phyloP scores from a whole-genome alignment of 331 rosid genomes.

The Cydonia oblonga region DNA sequence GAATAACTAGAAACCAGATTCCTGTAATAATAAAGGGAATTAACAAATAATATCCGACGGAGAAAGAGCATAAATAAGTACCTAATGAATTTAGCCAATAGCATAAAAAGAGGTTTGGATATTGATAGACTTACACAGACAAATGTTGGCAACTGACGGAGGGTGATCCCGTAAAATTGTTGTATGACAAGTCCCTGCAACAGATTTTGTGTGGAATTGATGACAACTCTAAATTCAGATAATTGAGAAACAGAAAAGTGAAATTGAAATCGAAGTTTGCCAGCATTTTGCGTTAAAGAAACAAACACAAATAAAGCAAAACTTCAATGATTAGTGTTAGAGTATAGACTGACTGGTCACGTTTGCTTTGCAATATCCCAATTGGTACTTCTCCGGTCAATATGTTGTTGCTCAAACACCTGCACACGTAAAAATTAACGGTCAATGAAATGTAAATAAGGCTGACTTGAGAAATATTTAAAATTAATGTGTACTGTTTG shows the following conservation, averaged over 20 bases:
- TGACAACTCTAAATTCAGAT: too few species aligned
- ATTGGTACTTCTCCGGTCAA: conserved; percentile 42
- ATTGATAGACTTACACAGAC: conserved; percentile 38
- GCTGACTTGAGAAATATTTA: background rate
- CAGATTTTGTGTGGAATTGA: background rate
- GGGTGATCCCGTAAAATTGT: conserved; percentile 44
- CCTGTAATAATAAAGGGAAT: conserved; percentile 20
- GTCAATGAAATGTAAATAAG: background rate
- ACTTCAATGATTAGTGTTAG: background rate
- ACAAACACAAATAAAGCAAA: background rate
- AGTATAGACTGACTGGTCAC: conserved; percentile 26
- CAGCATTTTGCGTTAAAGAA: background rate
- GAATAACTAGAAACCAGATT: conserved; percentile 55
- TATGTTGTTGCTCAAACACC: conserved; percentile 59
- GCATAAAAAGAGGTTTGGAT: background rate
- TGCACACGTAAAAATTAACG: conserved; percentile 19
- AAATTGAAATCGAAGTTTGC: too few species aligned
- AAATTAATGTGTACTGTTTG: background rate
- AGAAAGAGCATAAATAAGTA: background rate
- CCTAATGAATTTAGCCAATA: background rate
- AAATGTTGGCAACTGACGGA: conserved; percentile 15
- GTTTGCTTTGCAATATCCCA: conserved; percentile 23
- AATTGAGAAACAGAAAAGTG: too few species aligned
- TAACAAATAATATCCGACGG: background rate
- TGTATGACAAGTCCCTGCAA: conserved; percentile 69